Evolutionary conservation across 2,329 filamentous ascomycete genomes (phyloP), one percentile per base, ranked within the genome.

Genomic region (Emmonsiellopsis sp.): DNA sequence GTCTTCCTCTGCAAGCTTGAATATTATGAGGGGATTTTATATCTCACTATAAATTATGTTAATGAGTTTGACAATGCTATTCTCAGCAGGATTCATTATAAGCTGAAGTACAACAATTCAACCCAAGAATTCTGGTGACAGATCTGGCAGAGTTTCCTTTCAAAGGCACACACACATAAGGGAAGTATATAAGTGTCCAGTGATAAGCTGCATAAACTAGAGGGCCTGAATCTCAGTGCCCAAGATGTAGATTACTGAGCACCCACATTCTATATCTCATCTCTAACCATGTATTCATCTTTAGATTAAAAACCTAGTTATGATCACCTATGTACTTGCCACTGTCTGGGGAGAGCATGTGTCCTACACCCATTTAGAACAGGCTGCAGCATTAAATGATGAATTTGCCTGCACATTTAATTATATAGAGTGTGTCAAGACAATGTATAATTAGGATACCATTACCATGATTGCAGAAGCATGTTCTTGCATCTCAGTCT

Each of bases 1-100:
- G 62, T 71, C 20, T 72, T 73, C 51, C 62, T 73, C n/a, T 64
- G 70, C 13, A 63, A 63, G 15, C 62, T 73, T 0, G 69, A 72
- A 45, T 71, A 71, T 57, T 72, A 68, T 54, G 38, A 63, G 34
- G 71, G 71, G 26, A 64, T 73, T 13, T 61, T 73, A 15, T 67
- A 72, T 54, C 60, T 73, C 7, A 74, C 69, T 2, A 69, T 66
- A 1, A 73, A 73, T 51, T 64, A 67, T 8, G 59, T 66, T 10
- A 59, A 62, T 6, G 54, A 63, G 13, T 67, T 73, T 57, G 69
- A 73, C 54, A 62, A 67, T 31, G 67, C 64, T 15, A 66, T 71
- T 54, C 56, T 65, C 1, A 67, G 63, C 15, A 59, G 65, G 9
- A 67, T 71, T 15, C 63, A 71, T 57, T 52, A 70, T 7, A 61